Percentiles rank a stretch among this genome's conserved stretches.
Evolutionary conservation across 352 stramenopile genomes (phyloP).

Genomic region (Pythium coloratum): DNA sequence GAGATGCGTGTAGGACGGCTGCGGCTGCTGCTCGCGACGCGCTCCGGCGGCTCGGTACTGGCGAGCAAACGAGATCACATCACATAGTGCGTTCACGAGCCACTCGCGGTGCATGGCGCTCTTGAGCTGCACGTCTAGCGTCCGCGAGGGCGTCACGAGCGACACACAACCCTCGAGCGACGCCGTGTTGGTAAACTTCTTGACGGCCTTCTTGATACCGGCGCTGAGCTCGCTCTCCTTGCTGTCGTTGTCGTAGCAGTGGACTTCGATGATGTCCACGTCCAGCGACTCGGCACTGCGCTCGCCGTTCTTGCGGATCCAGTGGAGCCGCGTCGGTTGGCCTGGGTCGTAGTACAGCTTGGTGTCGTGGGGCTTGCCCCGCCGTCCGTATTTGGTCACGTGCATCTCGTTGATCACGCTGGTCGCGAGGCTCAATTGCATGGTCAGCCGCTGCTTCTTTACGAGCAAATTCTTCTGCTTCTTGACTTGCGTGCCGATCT

Average conservation of each 20-base stretch:
- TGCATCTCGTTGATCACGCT: slow-evolving; percentile 65
- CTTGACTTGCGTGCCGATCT: slow-evolving; percentile 42
- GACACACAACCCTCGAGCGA: slow-evolving; percentile 53
- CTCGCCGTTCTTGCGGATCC: slow-evolving; percentile 79
- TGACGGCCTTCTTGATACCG: slow-evolving; percentile 52
- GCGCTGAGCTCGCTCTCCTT: slow-evolving; percentile 24
- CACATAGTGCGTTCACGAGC: slow-evolving; percentile 64
- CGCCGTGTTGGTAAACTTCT: slow-evolving; percentile 28
- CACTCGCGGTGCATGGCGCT: slow-evolving; percentile 73
- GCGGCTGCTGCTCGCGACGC: slow-evolving; percentile 16
- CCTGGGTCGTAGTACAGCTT: slow-evolving; percentile 71
- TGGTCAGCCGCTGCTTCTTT: slow-evolving; percentile 64
- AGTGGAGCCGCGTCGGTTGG: slow-evolving; percentile 65
- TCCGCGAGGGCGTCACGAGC: slow-evolving; percentile 48
- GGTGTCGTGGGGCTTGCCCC: slow-evolving; percentile 68
- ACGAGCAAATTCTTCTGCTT: slow-evolving; percentile 46
- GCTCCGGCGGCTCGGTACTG: slow-evolving; percentile 58
- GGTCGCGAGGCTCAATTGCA: slow-evolving; percentile 60
- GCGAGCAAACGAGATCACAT: slow-evolving; percentile 63
- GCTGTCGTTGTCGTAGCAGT: slow-evolving; percentile 25
- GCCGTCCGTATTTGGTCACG: slow-evolving; percentile 70
- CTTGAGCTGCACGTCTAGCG: slow-evolving; percentile 66
- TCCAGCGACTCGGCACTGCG: slow-evolving; percentile 56
- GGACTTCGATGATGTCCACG: slow-evolving; percentile 53
- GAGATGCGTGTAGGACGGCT: slow-evolving; percentile 10